Base-by-base conservation (phyloP, 2,329 filamentous ascomycete species). In the Cladophialophora immunda region DNA sequence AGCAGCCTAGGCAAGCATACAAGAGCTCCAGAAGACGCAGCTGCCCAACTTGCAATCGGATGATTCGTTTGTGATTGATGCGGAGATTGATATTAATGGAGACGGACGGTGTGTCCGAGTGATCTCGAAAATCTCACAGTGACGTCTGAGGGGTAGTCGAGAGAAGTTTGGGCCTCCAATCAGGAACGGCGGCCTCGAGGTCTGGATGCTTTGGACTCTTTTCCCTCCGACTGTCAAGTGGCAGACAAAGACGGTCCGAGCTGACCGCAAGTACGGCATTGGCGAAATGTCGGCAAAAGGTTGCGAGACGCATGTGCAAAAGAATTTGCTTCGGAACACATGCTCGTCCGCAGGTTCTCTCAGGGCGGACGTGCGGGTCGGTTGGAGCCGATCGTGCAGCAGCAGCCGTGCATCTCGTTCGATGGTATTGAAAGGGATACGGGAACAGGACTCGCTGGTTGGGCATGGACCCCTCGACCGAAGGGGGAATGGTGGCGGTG, bases 141-240 rank as follows among this genome's bases (percentile, higher is more conserved):
- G 58, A 61, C 47, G 22, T 61, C n/a, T 8, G 25, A 13, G n/a
- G 17, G 19, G n/a, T n/a, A 25, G 19, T 15, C 22, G 29, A 53
- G n/a, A 54, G 32, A 41, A 61, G 19, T 61, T n/a, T 52, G n/a
- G 41, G 11, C 41, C 27, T 50, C 58, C 41, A 60, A 60, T 60
- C 13, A 58, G 30, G 38, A 11, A 50, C 13, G 45, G 11, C 45
- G 7, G 7, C 9, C 27, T 22, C 5, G 11, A 27, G n/a, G 22
- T 13, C 19, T 25, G 22, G 45, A 50, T 50, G 19, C 45, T 25
- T 25, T 19, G 22, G 27, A 13, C 45, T 50, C 13, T 11, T 22
- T 25, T 27, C 13, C 27, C 5, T 50, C n/a, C 38, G 3, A 13
- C 27, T 50, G 9, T 11, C 38, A 27, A 50, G 9, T 3, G 45